Base-by-base conservation (phyloP, 169 alveolate species). In the Cryptosporidium ubiquitum region DNA sequence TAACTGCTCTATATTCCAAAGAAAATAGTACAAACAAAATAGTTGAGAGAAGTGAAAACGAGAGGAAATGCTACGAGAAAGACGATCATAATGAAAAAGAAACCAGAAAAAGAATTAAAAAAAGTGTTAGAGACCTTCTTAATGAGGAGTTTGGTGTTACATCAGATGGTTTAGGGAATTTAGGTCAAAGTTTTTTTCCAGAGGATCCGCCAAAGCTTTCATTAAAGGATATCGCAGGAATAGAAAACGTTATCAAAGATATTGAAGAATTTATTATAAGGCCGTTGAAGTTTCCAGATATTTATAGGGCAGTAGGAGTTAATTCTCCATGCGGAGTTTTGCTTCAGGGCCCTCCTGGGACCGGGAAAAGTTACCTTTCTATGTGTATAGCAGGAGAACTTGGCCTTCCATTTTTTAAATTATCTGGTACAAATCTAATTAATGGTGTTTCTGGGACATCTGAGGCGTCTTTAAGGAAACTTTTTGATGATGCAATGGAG, bases 281-380 rank as follows among this genome's bases (percentile, higher is more conserved):
- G 5, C 89, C 89, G 12, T 26, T 79, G 16, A 79, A 79, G 29
- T 31, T 94, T 29, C 97, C 99, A 18, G 96, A 96, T 58, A 93
- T 95, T 55, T 96, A 95, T 91, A 86, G 92, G 68, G 94, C 93
- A 74, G 94, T 98, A 26, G 97, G 98, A 7, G 92, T 96, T 26
- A 91, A 95, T 39, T 97, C 98, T 23, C 98, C 99, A 29, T 96
- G 96, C 12, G 98, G 99, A 3, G 96, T 97, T 26, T 93, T 97
- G 73, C 92, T 98, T 70, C 97, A 95, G 92, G 99, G 99, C 12
- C 99, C 99, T 3, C 99, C 99, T 0, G 99, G 99, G 3, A 96
- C 99, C 84, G 99, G 99, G 20, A 96, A 96, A 91, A 97, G 99
- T 12, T 93, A 97, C 47, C 96, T 98, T 55, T 99, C 99, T 3